Evolutionary conservation across 768 basidiomycete genomes (phyloP).

Genomic region (Floccularia luteovirens): DNA sequence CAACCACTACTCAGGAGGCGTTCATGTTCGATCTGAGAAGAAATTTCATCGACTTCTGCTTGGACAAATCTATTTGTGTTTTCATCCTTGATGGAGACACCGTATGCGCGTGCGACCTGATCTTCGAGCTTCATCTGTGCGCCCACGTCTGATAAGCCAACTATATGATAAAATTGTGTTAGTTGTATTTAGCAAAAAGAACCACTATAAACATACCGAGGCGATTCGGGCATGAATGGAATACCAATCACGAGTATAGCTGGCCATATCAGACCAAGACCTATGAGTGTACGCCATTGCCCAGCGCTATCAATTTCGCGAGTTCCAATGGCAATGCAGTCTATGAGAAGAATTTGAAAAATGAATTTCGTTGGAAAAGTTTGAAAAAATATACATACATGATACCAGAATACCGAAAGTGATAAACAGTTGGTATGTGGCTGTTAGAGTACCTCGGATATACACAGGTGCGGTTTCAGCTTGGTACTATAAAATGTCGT

Average conservation of each 20-base stretch:
- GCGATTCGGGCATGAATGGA: slow-evolving; percentile 63
- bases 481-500: slow-evolving; percentile 38
- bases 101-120: slow-evolving; percentile 43
- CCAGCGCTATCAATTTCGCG: slow-evolving; percentile 34
- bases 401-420: slow-evolving; percentile 66
- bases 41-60: slow-evolving; percentile 50
- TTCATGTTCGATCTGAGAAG: slow-evolving; percentile 42
- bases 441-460: slow-evolving; percentile 62
- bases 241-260: slow-evolving; percentile 56
- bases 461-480: slow-evolving; percentile 68
- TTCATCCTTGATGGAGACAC: slow-evolving; percentile 32
- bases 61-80: slow-evolving; percentile 31
- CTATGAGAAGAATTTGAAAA: slow-evolving; percentile 14
- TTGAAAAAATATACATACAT: slow-evolving; percentile 26
- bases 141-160: slow-evolving; percentile 48
- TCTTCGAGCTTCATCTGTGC: slow-evolving; percentile 37
- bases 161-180: slow-evolving; percentile 13
- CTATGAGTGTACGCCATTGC: slow-evolving; percentile 59
- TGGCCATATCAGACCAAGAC: slow-evolving; percentile 57
- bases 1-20: slow-evolving; percentile 40
- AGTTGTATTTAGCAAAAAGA: not conserved
- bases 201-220: slow-evolving; percentile 30
- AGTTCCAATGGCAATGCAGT: slow-evolving; percentile 66
- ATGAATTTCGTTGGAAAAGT: not conserved
- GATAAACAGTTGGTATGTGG: slow-evolving; percentile 58